phyloP scores from a whole-genome alignment of 345 rosid genomes.

The Lumnitzera littorea region DNA sequence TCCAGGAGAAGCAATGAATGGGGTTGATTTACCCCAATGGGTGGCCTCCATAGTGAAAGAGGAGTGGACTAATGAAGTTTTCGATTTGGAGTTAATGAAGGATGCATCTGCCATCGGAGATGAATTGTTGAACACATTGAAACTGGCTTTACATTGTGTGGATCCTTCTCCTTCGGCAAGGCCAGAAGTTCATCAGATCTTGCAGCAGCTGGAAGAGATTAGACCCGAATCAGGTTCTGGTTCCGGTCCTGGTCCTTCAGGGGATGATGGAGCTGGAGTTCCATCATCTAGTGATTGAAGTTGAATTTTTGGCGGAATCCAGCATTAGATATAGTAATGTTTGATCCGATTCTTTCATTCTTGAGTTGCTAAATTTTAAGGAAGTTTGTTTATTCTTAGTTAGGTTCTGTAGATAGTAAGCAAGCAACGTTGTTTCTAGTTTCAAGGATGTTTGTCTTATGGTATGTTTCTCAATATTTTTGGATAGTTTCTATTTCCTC shows the following conservation, averaged over 20 bases:
- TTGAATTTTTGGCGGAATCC: not conserved
- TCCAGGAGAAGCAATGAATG: conserved; percentile 70
- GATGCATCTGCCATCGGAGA: conserved; percentile 58
- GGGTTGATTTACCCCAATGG: conserved; percentile 92
- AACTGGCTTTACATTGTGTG: conserved; percentile 82
- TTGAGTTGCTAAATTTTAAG: not conserved
- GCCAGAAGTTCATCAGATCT: conserved; percentile 62
- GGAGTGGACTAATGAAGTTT: conserved; percentile 94
- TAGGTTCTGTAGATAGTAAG: too few species aligned
- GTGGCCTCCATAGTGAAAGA: conserved; percentile 91
- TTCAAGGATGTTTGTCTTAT: too few species aligned
- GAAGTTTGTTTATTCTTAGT: not conserved
- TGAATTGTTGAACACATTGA: conserved; percentile 72
- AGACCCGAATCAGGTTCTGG: conserved; percentile 35
- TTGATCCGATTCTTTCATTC: conserved; percentile 2
- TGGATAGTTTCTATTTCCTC: too few species aligned
- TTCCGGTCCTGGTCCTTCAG: not conserved
- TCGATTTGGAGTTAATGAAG: conserved; percentile 75
- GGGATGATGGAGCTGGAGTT: not conserved
- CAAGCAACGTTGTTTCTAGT: too few species aligned
- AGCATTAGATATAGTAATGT: not conserved
- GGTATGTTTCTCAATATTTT: too few species aligned
- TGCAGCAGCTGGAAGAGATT: conserved; percentile 71
- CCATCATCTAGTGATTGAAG: not conserved
- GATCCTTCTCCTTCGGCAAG: conserved; percentile 76